A percentile compares a stretch with the other conserved stretches of the same genome.
Evolutionary conservation across 108 stramenopile species (phyloP).

Genomic region (Fragilaria radians): DNA sequence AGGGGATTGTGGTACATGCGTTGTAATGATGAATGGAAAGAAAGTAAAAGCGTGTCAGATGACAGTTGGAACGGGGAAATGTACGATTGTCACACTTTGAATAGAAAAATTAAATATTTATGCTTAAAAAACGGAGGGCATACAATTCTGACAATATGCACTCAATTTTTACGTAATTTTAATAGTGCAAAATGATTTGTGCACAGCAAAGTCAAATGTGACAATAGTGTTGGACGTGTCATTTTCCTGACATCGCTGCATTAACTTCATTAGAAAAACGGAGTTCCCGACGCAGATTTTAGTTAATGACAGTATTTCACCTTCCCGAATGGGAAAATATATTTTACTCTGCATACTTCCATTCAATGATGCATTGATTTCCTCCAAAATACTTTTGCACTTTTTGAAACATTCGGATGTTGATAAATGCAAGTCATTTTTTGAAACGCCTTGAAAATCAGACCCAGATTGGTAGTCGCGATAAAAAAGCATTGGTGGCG

Average conservation of each 20-base stretch:
- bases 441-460: slow-evolving; percentile 41
- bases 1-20: slow-evolving; percentile 77
- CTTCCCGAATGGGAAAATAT: slow-evolving; percentile 32
- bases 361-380: slow-evolving; percentile 16
- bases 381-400: slow-evolving; percentile 39
- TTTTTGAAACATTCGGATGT: slow-evolving; percentile 51
- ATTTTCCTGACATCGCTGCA: slow-evolving; percentile 8
- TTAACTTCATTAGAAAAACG: slow-evolving; percentile 50
- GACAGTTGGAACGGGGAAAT: slow-evolving; percentile 50
- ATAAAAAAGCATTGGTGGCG: slow-evolving; percentile 60
- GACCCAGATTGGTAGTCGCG: slow-evolving; percentile 60
- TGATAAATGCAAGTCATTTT: slow-evolving; percentile 42
- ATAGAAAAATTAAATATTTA: background rate
- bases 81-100: slow-evolving; percentile 55
- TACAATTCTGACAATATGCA: too few relatives aligned
- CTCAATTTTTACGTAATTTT: slow-evolving; percentile 45
- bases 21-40: slow-evolving; percentile 72
- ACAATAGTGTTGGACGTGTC: slow-evolving; percentile 11
- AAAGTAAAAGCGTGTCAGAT: slow-evolving; percentile 77
- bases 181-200: slow-evolving; percentile 50
- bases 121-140: too few relatives aligned
- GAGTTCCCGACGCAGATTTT: slow-evolving; percentile 72
- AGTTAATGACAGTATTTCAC: slow-evolving; percentile 34
- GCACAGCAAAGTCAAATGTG: slow-evolving; percentile 35
- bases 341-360: slow-evolving; percentile 12